Conservation (phyloP, 2,329 filamentous ascomycete species). For the Conoideocrella luteorostrata region DNA sequence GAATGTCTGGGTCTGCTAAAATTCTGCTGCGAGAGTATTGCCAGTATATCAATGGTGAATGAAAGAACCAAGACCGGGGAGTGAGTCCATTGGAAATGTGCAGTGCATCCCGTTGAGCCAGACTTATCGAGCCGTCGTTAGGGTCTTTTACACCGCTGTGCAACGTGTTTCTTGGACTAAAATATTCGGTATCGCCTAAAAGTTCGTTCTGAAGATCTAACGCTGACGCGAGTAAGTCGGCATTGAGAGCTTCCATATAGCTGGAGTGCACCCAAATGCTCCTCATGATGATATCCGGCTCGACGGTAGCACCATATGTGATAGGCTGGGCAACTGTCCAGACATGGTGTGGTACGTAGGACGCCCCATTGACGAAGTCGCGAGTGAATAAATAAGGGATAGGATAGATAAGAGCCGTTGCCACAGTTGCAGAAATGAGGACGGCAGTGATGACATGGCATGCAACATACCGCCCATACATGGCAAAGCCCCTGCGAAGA, state of each 20-base stretch:
- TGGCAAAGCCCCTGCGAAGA: slow-evolving; percentile 56
- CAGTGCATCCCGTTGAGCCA: slow-evolving; percentile 44
- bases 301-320: slow-evolving; percentile 39
- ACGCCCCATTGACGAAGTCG: slow-evolving; percentile 64
- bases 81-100: slow-evolving; percentile 55
- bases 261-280: slow-evolving; percentile 76
- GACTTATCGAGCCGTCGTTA: slow-evolving; percentile 31
- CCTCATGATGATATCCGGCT: slow-evolving; percentile 71
- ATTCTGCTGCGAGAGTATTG: slow-evolving; percentile 56
- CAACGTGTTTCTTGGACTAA: slow-evolving; percentile 38
- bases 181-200: slow-evolving; percentile 53
- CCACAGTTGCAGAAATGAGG: slow-evolving; percentile 65
- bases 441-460: slow-evolving; percentile 70
- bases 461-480: slow-evolving; percentile 64
- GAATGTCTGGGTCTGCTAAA: slow-evolving; percentile 52
- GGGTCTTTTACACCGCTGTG: slow-evolving; percentile 21
- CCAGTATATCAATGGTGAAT: slow-evolving; percentile 81
- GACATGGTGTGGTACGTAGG: slow-evolving; percentile 69
- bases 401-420: slow-evolving; percentile 65
- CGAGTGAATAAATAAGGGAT: slow-evolving; percentile 69
- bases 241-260: slow-evolving; percentile 70
- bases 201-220: slow-evolving; percentile 65
- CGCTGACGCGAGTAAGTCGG: slow-evolving; percentile 57
- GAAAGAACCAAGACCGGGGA: slow-evolving; percentile 67
- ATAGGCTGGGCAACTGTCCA: slow-evolving; percentile 70